Evolutionary conservation across 2,329 filamentous ascomycete species (phyloP).

Genomic region (Fusarium hostae): DNA sequence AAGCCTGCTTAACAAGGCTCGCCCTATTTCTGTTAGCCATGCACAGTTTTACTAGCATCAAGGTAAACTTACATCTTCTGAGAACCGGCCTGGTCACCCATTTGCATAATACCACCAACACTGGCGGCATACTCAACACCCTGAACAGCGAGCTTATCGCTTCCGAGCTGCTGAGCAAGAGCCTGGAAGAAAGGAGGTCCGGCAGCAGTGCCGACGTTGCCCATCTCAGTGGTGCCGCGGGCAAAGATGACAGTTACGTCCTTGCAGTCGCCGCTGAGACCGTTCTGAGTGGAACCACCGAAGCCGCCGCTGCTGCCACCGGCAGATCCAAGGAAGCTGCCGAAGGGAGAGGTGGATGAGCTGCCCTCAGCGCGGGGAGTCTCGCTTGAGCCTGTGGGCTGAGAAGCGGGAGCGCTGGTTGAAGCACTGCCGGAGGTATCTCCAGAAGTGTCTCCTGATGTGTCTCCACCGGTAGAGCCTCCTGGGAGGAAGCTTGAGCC

Average conservation of each 20-base stretch:
- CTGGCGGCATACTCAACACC: constrained; percentile 64
- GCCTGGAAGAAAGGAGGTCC: constrained; percentile 63
- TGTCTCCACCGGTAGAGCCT: constrained; percentile 1
- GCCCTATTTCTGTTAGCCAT: constrained; percentile 25
- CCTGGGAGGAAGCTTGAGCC: not conserved
- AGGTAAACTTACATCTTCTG: constrained; percentile 56
- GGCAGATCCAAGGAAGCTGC: constrained; percentile 1
- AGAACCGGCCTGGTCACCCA: constrained; percentile 58
- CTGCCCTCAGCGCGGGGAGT: not conserved
- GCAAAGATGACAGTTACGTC: constrained; percentile 65
- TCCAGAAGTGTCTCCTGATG: not conserved
- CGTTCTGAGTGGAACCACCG: constrained; percentile 39
- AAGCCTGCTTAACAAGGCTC: constrained; percentile 47
- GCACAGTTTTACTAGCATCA: not conserved
- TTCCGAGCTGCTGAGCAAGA: constrained; percentile 54
- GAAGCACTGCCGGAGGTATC: not conserved
- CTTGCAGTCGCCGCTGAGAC: constrained; percentile 41
- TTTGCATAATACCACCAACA: constrained; percentile 56
- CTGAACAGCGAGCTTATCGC: constrained; percentile 60
- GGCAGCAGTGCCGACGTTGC: constrained; percentile 61
- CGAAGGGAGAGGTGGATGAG: not conserved
- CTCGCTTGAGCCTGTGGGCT: not conserved
- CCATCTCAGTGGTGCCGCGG: constrained; percentile 63
- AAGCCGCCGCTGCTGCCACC: constrained; percentile 9
- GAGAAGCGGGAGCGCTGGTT: not conserved